A percentile compares a stretch with the other conserved stretches of the same genome.
Conservation (phyloP, 768 basidiomycete genomes). For the Lactarius indigo region DNA sequence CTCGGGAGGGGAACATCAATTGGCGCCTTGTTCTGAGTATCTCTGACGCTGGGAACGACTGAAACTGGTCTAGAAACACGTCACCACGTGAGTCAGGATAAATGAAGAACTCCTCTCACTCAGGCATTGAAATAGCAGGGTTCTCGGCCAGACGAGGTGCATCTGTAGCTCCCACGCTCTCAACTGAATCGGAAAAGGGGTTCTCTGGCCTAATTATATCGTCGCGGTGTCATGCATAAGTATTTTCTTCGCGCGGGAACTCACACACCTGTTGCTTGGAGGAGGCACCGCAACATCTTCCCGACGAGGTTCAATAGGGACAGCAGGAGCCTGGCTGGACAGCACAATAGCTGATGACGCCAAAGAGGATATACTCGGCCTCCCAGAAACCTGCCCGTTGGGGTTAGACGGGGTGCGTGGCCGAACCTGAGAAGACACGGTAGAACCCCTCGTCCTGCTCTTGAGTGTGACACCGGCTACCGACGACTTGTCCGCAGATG, state of each 20-base stretch:
- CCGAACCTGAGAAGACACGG: conserved; percentile 25
- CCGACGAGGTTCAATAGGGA: conserved; percentile 9
- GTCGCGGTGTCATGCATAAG: neutral
- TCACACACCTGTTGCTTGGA: conserved; percentile 9
- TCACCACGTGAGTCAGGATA: neutral
- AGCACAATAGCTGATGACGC: conserved; percentile 12
- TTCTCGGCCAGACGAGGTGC: conserved; percentile 5
- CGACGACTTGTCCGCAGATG: conserved; percentile 8
- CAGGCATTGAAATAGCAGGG: neutral
- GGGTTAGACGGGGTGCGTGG: conserved; percentile 21
- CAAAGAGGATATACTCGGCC: conserved; percentile 21
- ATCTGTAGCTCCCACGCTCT: neutral
- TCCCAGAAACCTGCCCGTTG: conserved; percentile 18
- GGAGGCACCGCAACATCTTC: neutral
- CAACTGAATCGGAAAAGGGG: conserved; percentile 15
- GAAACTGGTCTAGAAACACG: neutral
- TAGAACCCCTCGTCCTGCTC: conserved; percentile 22
- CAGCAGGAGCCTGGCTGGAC: neutral
- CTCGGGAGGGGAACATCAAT: conserved; percentile 21
- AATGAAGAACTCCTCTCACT: conserved; percentile 6
- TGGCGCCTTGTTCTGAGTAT: conserved; percentile 11
- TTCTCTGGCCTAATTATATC: conserved; percentile 1
- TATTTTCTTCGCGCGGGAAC: neutral
- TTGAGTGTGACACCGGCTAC: conserved; percentile 15
- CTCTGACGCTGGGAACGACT: neutral